Evolutionary conservation across 306 rosid genomes (phyloP), one percentile per base, ranked within the genome.

Genomic region (Vachellia collinsii): DNA sequence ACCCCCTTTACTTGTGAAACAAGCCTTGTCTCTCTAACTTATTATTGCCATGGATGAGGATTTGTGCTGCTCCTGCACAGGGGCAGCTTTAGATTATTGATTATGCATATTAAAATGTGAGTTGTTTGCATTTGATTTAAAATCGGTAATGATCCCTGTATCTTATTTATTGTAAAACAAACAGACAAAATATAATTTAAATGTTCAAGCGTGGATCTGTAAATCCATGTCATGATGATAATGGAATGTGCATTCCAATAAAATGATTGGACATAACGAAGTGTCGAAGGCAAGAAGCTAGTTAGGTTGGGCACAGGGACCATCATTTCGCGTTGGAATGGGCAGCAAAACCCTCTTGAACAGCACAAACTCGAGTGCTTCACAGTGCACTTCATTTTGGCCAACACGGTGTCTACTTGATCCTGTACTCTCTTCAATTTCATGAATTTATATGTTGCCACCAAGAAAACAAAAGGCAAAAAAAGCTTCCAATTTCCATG

Each of bases 1-100:
- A 11, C 81, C 14, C 43, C n/a, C 79, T 72, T 83, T 34, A 71
- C 89, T 77, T 86, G 1, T 1, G 8, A 59, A 48, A 43, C 51
- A 87, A 87, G 85, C 16, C 72, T 77, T 43, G 51, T 69, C 41
- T 34, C 4, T 56, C 1, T n/a, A 34, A 65, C 34, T 43, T 68
- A 76, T 70, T 22, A 50, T 75, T 42, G 70, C 63, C 81, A 5
- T 20, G 37, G 51, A 1, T 11, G 7, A 20, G 34, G 25, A 20
- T 20, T 20, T 56, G 63, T 20, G 34, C 63, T 20, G 23, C 11
- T 53, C 25, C 61, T 53, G 61, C 61, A 9, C 11, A 17, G 58
- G 22, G n/a, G 9, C 58, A 51, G 29, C 62, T 54, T 54, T n/a
- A 19, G 1, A 58, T 20, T 59, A 3, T 11, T 23, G 2, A 11